Conservation (phyloP, 2,329 filamentous ascomycete genomes). For the Davidsoniella eucalypti region DNA sequence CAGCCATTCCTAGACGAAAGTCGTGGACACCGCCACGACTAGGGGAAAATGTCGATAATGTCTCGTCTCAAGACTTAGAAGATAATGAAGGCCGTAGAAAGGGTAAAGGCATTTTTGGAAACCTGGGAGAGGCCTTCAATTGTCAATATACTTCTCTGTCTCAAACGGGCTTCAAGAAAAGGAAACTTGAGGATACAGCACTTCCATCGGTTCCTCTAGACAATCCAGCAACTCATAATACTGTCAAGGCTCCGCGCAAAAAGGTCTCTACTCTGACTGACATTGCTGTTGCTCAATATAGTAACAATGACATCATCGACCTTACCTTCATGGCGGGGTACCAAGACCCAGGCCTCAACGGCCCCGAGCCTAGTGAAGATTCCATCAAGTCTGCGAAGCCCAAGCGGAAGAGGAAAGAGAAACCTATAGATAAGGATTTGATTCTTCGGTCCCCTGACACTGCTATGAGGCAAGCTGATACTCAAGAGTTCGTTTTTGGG, state of each 20-base stretch:
- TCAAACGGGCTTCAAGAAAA: neutral
- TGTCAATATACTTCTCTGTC: neutral
- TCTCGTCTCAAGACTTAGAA: neutral
- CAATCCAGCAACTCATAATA: neutral
- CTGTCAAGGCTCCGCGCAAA: constrained; percentile 9
- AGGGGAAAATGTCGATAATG: neutral
- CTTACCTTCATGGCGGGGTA: constrained; percentile 11
- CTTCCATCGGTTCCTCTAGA: neutral
- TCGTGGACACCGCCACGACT: constrained; percentile 6
- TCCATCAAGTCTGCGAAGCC: constrained; percentile 16
- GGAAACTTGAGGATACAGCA: neutral
- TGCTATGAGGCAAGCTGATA: constrained; percentile 46
- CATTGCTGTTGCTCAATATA: constrained; percentile 10
- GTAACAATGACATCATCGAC: constrained; percentile 6
- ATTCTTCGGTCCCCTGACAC: constrained; percentile 51
- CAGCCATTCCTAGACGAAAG: constrained; percentile 4
- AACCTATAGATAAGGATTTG: constrained; percentile 15
- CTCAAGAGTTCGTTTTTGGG: constrained; percentile 69
- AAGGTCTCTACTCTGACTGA: constrained; percentile 11
- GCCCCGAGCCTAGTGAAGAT: neutral
- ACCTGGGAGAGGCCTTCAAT: neutral
- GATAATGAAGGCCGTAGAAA: neutral
- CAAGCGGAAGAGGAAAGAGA: constrained; percentile 21
- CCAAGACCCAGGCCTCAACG: constrained; percentile 8
- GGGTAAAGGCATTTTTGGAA: neutral